These are phyloP conservation scores for Forsythia suspensa DNA, from an alignment of 257 asterid genomes.

Conservation along the genomic window DNA sequence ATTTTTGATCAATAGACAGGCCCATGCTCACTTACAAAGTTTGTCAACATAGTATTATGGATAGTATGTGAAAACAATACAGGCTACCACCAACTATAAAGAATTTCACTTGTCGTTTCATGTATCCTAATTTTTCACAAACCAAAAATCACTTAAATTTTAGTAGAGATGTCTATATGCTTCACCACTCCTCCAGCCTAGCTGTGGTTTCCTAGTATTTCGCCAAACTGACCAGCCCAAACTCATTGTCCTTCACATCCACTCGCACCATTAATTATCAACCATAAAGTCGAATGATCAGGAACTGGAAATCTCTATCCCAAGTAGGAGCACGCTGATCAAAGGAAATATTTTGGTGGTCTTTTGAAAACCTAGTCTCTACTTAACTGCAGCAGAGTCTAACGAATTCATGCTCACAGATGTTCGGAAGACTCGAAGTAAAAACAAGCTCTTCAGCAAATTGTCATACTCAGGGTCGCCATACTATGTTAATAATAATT, in stretches of 20 bases:
- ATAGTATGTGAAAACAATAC: not conserved
- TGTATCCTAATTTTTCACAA: slow-evolving; percentile 11
- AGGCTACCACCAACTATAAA: not conserved
- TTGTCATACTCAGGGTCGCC: slow-evolving; percentile 27
- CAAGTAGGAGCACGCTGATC: not conserved
- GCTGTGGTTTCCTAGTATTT: slow-evolving; percentile 4
- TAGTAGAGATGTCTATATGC: not conserved
- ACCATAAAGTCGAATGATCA: not conserved
- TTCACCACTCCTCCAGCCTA: not conserved
- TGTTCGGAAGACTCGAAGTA: slow-evolving; percentile 4
- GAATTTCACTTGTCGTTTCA: not conserved
- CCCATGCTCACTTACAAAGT: not conserved
- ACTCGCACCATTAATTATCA: not conserved
- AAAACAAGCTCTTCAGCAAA: slow-evolving; percentile 11
- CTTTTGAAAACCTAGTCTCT: not conserved
- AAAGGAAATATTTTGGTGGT: not conserved
- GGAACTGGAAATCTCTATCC: not conserved
- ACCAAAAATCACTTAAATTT: not conserved
- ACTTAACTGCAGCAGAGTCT: not conserved
- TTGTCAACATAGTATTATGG: not conserved
- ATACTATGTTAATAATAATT: slow-evolving; percentile 4
- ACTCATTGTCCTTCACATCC: not conserved
- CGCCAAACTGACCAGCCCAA: not conserved
- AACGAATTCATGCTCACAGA: not conserved
- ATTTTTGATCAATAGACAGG: not conserved